Evolutionary conservation across 768 basidiomycete species (phyloP).

Genomic region (Mycena kentingensis): DNA sequence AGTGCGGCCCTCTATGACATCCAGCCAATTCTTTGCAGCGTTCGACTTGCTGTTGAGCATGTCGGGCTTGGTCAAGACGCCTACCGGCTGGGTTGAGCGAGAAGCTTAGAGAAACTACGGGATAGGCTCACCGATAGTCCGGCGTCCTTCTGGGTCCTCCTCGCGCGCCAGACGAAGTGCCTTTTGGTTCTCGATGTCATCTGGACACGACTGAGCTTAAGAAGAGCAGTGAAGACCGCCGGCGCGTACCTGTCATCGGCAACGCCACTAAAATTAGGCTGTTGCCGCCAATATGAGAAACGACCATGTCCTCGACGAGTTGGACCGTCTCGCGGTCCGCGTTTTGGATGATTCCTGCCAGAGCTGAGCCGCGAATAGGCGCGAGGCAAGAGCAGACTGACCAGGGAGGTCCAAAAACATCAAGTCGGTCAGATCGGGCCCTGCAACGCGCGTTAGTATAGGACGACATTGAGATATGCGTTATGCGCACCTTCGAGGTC

Average conservation of each 20-base stretch:
- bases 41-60: constrained; percentile 42
- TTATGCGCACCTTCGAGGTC: constrained; percentile 34
- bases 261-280: constrained; percentile 56
- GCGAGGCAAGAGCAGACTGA: constrained; percentile 8
- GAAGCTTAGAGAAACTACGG: not conserved
- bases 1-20: constrained; percentile 41
- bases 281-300: constrained; percentile 51
- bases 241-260: constrained; percentile 57
- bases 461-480: too few species aligned
- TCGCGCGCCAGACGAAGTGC: constrained; percentile 49
- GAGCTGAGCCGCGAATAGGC: not conserved
- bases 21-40: constrained; percentile 42
- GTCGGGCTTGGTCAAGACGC: constrained; percentile 60
- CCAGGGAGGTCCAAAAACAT: constrained; percentile 45
- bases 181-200: constrained; percentile 62
- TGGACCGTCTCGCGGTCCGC: constrained; percentile 44
- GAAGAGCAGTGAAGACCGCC: constrained; percentile 3
- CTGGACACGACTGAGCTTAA: constrained; percentile 28
- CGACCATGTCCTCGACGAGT: constrained; percentile 51
- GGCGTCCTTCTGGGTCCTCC: constrained; percentile 46
- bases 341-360: constrained; percentile 51
- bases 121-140: constrained; percentile 50
- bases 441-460: not conserved
- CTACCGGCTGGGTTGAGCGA: constrained; percentile 27
- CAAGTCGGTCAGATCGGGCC: constrained; percentile 38